A percentile compares a stretch with the other conserved stretches of the same genome.
phyloP scores from a whole-genome alignment of 140 eudicot species.

The Bidens hawaiensis region DNA sequence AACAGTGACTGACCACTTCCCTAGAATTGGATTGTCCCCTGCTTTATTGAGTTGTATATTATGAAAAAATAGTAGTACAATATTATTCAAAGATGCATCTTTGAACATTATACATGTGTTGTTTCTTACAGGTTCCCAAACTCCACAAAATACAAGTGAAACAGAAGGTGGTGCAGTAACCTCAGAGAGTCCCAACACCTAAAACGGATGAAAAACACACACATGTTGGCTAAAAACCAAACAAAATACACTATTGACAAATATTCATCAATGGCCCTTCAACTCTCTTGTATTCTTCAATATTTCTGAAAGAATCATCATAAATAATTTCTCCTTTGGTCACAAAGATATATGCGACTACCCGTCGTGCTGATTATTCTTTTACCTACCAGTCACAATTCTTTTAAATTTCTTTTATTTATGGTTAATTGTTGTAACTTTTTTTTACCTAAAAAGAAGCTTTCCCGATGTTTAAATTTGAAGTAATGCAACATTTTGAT shows the following conservation, averaged over 20 bases:
- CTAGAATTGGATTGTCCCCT: constrained; percentile 16
- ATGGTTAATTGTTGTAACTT: constrained; percentile 24
- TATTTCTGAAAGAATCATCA: constrained; percentile 39
- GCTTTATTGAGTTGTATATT: constrained; percentile 17
- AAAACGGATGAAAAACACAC: constrained; percentile 21
- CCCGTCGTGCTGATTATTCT: constrained; percentile 30
- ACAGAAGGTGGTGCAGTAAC: constrained; percentile 47
- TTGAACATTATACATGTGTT: constrained; percentile 23
- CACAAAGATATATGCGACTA: constrained; percentile 18
- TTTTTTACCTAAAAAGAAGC: constrained; percentile 1
- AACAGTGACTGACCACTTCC: constrained; percentile 17
- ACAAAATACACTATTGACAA: constrained; percentile 33
- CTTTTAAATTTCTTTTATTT: constrained; percentile 7
- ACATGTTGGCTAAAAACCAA: constrained; percentile 20
- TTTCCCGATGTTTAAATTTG: not conserved
- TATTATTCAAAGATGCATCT: constrained; percentile 21
- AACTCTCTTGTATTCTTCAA: constrained; percentile 36
- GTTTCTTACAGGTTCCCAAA: constrained; percentile 53
- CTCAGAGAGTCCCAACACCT: constrained; percentile 59
- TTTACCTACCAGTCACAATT: constrained; percentile 27
- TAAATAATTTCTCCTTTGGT: constrained; percentile 25
- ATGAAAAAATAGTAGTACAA: constrained; percentile 7
- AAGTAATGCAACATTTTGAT: no score
- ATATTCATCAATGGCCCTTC: constrained; percentile 34
- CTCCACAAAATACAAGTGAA: constrained; percentile 51